Base-by-base conservation (phyloP, 257 asterid genomes). In the Fraxinus anomala region DNA sequence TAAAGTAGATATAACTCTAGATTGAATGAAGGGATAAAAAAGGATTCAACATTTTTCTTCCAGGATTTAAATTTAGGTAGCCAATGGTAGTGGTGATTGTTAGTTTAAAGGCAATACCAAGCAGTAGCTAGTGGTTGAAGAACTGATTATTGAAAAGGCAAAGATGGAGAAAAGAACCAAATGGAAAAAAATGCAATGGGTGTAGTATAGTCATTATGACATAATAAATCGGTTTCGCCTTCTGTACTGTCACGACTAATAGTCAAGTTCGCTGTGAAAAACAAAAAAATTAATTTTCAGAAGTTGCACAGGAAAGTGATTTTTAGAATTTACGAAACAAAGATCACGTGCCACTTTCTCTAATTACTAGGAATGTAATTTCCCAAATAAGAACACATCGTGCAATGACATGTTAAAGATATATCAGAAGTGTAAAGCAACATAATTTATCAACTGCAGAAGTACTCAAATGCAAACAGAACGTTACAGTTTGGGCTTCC, bases 401-500 rank as follows among this genome's bases (percentile, higher is more conserved):
- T 63, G 11, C 21, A 63, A 79, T 26, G 75, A 73, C 37, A 24
- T 34, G 40, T 8, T 73, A 26, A 77, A 17, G 28, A 36, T 12
- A 66, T 74, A 19, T 61, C 17, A 70, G 37, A 49, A 70, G n/a
- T 23, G 75, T 42, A 69, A 70, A 67, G 76, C 66, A 71, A 51
- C 17, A 26, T 40, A 69, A 78, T 54, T 54, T 31, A 81, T 59
- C 70, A 67, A 79, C 72, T 40, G 68, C 42, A 31, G 56, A 67
- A 67, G 78, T 70, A 19, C 73, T 61, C 54, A 42, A 65, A 63
- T 56, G 75, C 28, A 76, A 80, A 67, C 2, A 75, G 78, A 49
- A 68, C 10, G 79, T 79, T 82, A 87, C 90, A 71, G 83, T 78
- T 83, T 79, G 83, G 69, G 84, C 59, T 76, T 87, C 90, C 82